phyloP scores from a whole-genome alignment of 2,329 filamentous ascomycete species.

The Talaromyces rugulosus region DNA sequence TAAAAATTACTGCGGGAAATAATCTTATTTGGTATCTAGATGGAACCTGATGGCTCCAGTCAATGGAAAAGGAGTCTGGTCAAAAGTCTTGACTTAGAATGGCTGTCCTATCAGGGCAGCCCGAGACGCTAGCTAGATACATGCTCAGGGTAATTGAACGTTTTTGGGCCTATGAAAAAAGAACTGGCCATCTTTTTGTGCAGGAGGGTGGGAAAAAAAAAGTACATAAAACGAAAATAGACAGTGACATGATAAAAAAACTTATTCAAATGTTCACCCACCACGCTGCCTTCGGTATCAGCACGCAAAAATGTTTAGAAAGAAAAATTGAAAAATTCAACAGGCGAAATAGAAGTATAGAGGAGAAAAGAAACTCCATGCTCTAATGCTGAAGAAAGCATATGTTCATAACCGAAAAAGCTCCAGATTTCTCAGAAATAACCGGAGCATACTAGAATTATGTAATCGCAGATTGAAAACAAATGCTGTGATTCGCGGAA shows the following conservation, averaged over 20 bases:
- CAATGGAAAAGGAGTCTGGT: too few relatives aligned
- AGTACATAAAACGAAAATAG: neutral
- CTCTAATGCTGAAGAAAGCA: constrained; percentile 7
- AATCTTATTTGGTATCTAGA: too few relatives aligned
- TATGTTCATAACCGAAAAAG: constrained; percentile 1
- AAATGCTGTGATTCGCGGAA: neutral
- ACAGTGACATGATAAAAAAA: neutral
- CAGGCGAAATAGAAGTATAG: neutral
- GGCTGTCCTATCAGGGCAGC: neutral
- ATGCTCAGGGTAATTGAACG: neutral
- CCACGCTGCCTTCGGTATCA: constrained; percentile 22
- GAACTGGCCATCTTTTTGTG: neutral
- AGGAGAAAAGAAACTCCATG: constrained; percentile 5
- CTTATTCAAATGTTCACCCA: constrained; percentile 19
- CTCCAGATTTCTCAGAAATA: neutral
- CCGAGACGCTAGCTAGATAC: neutral
- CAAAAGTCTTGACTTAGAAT: neutral
- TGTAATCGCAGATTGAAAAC: neutral
- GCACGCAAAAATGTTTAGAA: neutral
- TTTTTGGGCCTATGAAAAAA: neutral
- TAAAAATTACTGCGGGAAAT: too few relatives aligned
- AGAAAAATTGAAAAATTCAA: neutral
- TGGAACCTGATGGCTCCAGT: too few relatives aligned
- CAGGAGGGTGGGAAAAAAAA: neutral
- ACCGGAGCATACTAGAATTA: neutral